Base-by-base conservation (phyloP, 805 yeast species). In the Monosporozyma solicola region DNA sequence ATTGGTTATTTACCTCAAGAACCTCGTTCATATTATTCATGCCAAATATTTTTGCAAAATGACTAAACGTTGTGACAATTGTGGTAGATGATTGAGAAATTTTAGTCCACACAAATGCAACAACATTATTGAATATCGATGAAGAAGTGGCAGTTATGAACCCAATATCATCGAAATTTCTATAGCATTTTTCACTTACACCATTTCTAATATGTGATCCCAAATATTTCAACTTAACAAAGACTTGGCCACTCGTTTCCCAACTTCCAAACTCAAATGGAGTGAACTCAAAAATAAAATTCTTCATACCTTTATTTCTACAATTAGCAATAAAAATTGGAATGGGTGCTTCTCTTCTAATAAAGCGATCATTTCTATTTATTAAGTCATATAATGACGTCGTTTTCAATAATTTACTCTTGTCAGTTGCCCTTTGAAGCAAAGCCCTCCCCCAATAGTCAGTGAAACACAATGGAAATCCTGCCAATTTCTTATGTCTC, bases 401-500 rank as follows among this genome's bases (percentile, higher is more conserved):
- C 25, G 78, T 57, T 0, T 80, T 72, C 11, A 31, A 20, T 43
- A 24, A 31, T 7, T 7, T 20, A 20, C 2, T 10, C 7, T 70
- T 63, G 10, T 62, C 50, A 25, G 61, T 49, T 31, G 61, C 39
- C 37, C 61, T 71, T 53, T 78, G 70, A 2, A 80, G 70, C 37
- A 83, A 67, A 0, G 86, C 87, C 55, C 81, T 70, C 0, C 86
- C 87, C 85, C 86, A 80, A 59, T 82, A 83, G 60, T 83, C 88
- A 0, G 87, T 83, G 44, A 83, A 72, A 0, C 86, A 79, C 0
- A 81, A 67, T 20, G 74, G 74, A 58, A 77, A 80, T 0, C 87
- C 87, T 2, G 74, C 70, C 15, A 65, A 57, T 56, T 75, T 80
- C 57, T 83, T 82, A 2, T 76, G 63, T 39, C 79, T 67, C 0